Base-by-base conservation (phyloP, 345 rosid species). In the Gossypium arboreum region DNA sequence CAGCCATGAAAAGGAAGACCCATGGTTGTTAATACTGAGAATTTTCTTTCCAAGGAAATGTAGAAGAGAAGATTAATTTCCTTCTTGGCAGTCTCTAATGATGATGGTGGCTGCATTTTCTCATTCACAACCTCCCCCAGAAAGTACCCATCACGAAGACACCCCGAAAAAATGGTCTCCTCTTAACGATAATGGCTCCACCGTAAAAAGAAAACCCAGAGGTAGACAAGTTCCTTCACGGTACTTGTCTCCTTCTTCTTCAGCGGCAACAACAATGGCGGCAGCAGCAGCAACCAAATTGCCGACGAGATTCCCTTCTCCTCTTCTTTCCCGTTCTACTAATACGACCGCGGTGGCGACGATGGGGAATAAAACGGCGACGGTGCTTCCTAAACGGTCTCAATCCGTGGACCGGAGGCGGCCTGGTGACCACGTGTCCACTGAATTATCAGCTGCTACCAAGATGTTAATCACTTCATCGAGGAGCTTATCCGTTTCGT, bases 391-490 rank as follows among this genome's bases (percentile, higher is more conserved):
- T 48, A 94, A 88, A 81, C 87, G 97, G 75, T 86, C 98, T n/a
- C 95, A 89, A 76, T 94, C 98, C 12, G 97, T 84, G 20, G 96
- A 92, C 84, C 85, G 92, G 41, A 83, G 91, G 73, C 85, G 94
- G 62, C 77, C 85, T 0, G 57, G 67, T 11, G 78, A 84, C 51
- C 82, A 83, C 47, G 84, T 68, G 43, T 82, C 75, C 7, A 47
- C 81, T 25, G 91, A 85, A 78, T 79, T 87, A 79, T 88, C 92
- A 4, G 83, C 88, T 62, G 92, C 94, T 0, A 75, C 89, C 9
- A 91, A 83, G 85, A 88, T 92, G 94, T 78, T 90, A 73, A 85
- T 94, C 70, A 90, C 97, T 83, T 94, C 97, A 13, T 83, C 98
- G 0, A 80, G 98, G 77, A 94, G 97, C 65, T 84, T 94, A 73